Percentiles rank a stretch among this genome's conserved stretches.
phyloP scores from a whole-genome alignment of 1,284 basidiomycete genomes.

The Schizophyllum amplum region DNA sequence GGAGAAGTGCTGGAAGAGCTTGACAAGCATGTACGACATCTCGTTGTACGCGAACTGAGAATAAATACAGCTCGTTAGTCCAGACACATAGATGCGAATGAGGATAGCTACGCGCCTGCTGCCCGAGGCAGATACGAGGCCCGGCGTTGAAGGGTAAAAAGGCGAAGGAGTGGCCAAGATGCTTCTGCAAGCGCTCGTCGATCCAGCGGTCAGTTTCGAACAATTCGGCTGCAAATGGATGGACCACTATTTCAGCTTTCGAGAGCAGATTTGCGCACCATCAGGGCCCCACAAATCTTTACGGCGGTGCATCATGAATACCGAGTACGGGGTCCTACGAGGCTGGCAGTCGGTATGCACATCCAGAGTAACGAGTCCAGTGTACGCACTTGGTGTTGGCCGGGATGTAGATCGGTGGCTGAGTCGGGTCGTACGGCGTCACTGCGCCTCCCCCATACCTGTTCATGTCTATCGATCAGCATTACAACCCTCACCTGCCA shows the following conservation, averaged over 20 bases:
- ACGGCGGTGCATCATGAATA: conserved; percentile 42
- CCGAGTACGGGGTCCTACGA: conserved; percentile 29
- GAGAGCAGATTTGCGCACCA: conserved; percentile 11
- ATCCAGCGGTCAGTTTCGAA: conserved; percentile 13
- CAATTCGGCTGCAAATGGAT: conserved; percentile 4
- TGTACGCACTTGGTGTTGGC: too few species aligned
- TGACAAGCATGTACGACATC: conserved; percentile 41
- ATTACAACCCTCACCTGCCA: too few species aligned
- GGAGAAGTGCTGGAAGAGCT: conserved; percentile 39
- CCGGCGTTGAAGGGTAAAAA: conserved; percentile 1
- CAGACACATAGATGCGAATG: not conserved
- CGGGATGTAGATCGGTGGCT: too few species aligned
- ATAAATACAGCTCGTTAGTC: conserved; percentile 16
- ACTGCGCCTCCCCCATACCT: too few species aligned
- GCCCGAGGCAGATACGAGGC: conserved; percentile 6
- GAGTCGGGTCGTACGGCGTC: too few species aligned
- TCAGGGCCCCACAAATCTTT: conserved; percentile 49
- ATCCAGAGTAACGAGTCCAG: too few species aligned
- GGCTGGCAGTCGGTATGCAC: too few species aligned
- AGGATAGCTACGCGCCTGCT: not conserved
- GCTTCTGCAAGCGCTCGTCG: conserved; percentile 10
- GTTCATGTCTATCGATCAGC: too few species aligned
- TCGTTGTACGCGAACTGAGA: conserved; percentile 48
- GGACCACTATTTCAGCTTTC: conserved; percentile 1
- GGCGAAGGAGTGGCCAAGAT: not conserved